Conservation (phyloP, 176 grass and related monocot genomes). For the Bothriochloa decipiens region DNA sequence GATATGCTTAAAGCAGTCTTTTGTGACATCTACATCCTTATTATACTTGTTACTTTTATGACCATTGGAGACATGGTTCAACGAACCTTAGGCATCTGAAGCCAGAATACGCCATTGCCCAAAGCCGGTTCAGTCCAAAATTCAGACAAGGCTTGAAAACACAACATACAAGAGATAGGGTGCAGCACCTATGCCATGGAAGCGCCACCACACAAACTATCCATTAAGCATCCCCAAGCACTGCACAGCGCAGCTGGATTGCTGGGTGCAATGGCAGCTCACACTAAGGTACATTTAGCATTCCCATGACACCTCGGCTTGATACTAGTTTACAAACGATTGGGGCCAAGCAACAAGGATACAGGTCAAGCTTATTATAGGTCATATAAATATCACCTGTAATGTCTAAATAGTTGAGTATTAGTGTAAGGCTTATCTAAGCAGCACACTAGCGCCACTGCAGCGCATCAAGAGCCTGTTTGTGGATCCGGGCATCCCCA, state of each 20-base stretch:
- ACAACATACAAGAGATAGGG: too few species aligned
- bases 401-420: background rate
- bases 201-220: background rate
- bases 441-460: slow-evolving; percentile 40
- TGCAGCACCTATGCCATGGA: background rate
- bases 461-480: slow-evolving; percentile 53
- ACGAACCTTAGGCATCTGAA: too few species aligned
- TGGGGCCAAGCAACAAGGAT: background rate
- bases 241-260: background rate
- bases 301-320: background rate
- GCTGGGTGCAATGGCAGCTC: background rate
- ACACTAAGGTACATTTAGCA: background rate
- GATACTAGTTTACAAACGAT: background rate
- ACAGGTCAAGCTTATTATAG: slow-evolving; percentile 41
- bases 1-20: too few species aligned
- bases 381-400: background rate
- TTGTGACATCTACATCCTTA: too few species aligned
- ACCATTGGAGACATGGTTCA: too few species aligned
- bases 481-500: slow-evolving; percentile 70
- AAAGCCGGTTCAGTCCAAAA: background rate
- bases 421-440: background rate
- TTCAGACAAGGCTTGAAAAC: too few species aligned
- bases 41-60: too few species aligned
- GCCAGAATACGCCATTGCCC: background rate
- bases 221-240: background rate